phyloP scores from a whole-genome alignment of 192 early-diverging fungal species.

The Podila clonocystis region DNA sequence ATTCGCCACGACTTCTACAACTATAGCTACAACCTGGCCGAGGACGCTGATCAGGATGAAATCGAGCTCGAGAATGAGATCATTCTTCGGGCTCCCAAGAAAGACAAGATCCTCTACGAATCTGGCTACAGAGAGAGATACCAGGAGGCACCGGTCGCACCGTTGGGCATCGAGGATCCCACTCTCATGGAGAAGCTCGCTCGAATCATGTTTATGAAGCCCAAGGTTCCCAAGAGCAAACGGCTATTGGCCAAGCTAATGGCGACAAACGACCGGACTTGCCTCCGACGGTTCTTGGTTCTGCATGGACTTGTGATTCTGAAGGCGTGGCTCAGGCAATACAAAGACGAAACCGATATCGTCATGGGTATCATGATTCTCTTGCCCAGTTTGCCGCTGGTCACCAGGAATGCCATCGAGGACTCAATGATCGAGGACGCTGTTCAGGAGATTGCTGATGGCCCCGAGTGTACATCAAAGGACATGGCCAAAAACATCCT shows the following conservation, averaged over 20 bases:
- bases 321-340: constrained; percentile 78
- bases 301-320: constrained; percentile 79
- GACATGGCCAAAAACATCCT: constrained; percentile 59
- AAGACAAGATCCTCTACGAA: constrained; percentile 54
- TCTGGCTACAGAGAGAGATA: constrained; percentile 50
- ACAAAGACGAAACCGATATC: constrained; percentile 68
- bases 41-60: constrained; percentile 63
- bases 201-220: constrained; percentile 72
- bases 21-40: constrained; percentile 54
- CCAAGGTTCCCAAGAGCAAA: constrained; percentile 76
- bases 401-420: constrained; percentile 81
- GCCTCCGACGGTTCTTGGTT: constrained; percentile 68
- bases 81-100: constrained; percentile 59
- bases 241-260: constrained; percentile 75
- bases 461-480: constrained; percentile 55
- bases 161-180: constrained; percentile 48
- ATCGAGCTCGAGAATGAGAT: constrained; percentile 66
- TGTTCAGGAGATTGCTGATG: constrained; percentile 60
- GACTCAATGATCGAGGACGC: constrained; percentile 80
- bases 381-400: constrained; percentile 79
- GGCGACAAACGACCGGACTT: constrained; percentile 59
- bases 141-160: constrained; percentile 25
- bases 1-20: constrained; percentile 45
- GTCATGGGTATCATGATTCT: constrained; percentile 71
- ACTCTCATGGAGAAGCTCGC: constrained; percentile 37